These are phyloP conservation scores for Ophiostoma himal-ulmi DNA, from an alignment of 2,329 filamentous ascomycete genomes.

Conservation along the genomic window DNA sequence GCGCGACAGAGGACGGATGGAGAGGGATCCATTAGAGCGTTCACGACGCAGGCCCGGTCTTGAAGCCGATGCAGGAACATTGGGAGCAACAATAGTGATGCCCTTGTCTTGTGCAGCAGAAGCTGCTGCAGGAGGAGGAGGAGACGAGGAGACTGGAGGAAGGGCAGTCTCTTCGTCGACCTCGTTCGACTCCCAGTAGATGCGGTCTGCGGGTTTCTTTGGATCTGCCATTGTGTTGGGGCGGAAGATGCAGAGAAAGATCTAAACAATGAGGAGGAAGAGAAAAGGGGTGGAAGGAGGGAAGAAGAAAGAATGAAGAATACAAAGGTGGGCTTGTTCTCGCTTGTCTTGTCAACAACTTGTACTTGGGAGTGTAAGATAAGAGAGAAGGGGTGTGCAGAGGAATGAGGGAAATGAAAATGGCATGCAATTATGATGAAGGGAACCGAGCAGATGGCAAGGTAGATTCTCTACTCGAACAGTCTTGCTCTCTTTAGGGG, in stretches of 20 bases:
- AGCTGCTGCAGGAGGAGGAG: neutral
- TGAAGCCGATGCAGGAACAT: neutral
- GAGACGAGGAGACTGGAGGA: neutral
- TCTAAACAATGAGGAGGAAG: neutral
- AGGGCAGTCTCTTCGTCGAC: conserved; percentile 21
- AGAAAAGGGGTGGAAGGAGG: neutral
- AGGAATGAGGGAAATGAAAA: neutral
- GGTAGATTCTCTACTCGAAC: neutral
- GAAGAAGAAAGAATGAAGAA: neutral
- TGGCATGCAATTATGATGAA: neutral
- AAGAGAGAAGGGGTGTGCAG: neutral
- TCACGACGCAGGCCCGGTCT: conserved; percentile 18
- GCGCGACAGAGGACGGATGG: conserved; percentile 24
- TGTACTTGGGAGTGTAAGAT: neutral
- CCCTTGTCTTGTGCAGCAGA: neutral
- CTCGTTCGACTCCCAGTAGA: conserved; percentile 18
- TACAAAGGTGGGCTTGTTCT: neutral
- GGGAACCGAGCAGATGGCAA: neutral
- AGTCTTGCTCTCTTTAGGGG: neutral
- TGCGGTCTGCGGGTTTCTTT: conserved; percentile 17
- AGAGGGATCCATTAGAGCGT: conserved; percentile 23
- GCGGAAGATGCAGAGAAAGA: neutral
- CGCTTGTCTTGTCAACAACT: neutral
- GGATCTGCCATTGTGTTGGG: conserved; percentile 12
- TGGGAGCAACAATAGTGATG: neutral